phyloP scores from a whole-genome alignment of 345 rosid species.

The Ceriops decandra region DNA sequence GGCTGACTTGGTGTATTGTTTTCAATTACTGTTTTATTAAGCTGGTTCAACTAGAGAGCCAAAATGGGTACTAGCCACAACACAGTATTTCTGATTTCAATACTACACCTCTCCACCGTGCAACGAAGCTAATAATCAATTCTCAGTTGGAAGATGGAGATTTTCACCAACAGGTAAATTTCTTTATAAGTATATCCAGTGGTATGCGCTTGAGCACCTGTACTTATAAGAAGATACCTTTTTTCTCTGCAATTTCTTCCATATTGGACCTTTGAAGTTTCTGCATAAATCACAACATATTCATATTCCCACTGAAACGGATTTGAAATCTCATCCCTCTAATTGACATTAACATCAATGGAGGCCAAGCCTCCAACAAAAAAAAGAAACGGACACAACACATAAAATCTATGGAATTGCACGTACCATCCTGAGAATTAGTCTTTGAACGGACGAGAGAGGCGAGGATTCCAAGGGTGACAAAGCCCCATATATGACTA shows the following conservation, averaged over 20 bases:
- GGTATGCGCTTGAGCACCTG: not conserved
- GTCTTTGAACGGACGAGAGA: constrained; percentile 48
- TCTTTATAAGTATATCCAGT: not conserved
- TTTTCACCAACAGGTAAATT: constrained; percentile 39
- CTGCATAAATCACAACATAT: too few relatives aligned
- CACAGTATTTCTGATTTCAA: too few relatives aligned
- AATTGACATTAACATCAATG: too few relatives aligned
- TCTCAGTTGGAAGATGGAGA: constrained; percentile 57
- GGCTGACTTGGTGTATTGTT: not conserved
- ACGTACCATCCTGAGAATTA: constrained; percentile 49
- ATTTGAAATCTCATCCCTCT: too few relatives aligned
- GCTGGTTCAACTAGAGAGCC: too few relatives aligned
- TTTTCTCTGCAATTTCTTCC: too few relatives aligned
- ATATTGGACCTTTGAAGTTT: too few relatives aligned
- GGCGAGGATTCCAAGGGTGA: constrained; percentile 34
- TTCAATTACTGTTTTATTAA: not conserved
- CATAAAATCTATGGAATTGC: not conserved
- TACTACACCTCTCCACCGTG: constrained; percentile 54
- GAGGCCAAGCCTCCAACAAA: too few relatives aligned
- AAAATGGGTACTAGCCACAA: too few relatives aligned
- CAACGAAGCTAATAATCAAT: constrained; percentile 64
- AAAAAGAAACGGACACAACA: not conserved
- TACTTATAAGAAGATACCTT: too few relatives aligned
- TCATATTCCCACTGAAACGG: too few relatives aligned
- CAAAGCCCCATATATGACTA: constrained; percentile 11